Base-by-base conservation (phyloP, 768 basidiomycete species). In the Trametes sanguinea region DNA sequence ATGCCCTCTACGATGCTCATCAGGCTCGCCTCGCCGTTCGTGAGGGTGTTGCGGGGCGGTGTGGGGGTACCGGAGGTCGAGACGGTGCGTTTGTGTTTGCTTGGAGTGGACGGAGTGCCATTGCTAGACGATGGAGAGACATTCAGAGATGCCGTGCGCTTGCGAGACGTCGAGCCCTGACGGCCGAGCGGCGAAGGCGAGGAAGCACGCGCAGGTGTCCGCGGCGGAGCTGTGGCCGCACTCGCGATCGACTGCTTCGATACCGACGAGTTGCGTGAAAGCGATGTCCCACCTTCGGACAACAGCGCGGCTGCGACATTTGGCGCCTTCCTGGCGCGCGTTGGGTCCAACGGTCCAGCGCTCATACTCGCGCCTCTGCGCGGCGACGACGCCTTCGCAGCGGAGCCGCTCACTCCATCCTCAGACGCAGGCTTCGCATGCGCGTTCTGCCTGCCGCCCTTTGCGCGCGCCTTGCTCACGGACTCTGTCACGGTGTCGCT, bases 1-100 rank as follows among this genome's bases (percentile, higher is more conserved):
- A 89, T 83, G 58, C 78, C 81, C 67, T 89, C 87, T 8, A 90
- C 84, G 64, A 90, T 85, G 66, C 82, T 85, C 86, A 90, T 85
- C 69, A 89, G 72, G 45, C 81, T 87, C 43, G 67, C 58, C 35
- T 65, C 66, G 22, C 68, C 68, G 42, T 57, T 57, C n/a, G 52
- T 32, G 9, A 59, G 62, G 10, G 61, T 64, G 7, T 61, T 22
- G 9, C 42, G 45, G 2, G 63, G 10, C 3, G 59, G 48, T 9
- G 60, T 16, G 6, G 67, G 51, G 0, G 62, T 32, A 1, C 30
- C 54, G 9, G 67, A 59, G 2, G 54, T 63, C 2, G 68, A 69
- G 0, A 37, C 37, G 0, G 54, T 61, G 29, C 66, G 65, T 17
- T 61, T 66, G 42, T 68, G 64, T 5, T 43, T 59, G 16, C 54